These are phyloP conservation scores for Metschnikowia colocasiae DNA, from an alignment of 805 yeast genomes.

Conservation along the genomic window DNA sequence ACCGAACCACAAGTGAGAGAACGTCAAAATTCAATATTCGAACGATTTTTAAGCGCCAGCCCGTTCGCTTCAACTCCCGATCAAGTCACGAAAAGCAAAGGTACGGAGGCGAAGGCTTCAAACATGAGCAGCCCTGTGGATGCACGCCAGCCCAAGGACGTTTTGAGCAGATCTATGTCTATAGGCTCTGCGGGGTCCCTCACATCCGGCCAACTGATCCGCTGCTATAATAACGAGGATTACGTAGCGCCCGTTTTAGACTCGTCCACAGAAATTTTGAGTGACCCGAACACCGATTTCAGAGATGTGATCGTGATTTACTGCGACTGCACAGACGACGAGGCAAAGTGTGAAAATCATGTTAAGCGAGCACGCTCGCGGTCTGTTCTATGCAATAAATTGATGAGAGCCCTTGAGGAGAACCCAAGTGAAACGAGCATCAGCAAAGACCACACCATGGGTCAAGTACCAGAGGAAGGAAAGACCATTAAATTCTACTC, in stretches of 20 bases:
- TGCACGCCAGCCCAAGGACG: not conserved
- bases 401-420: slow-evolving; percentile 8
- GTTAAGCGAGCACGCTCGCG: slow-evolving; percentile 6
- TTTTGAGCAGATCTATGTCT: slow-evolving; percentile 7
- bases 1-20: not conserved
- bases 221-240: slow-evolving; percentile 28
- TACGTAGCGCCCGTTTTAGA: slow-evolving; percentile 31
- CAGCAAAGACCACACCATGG: slow-evolving; percentile 2
- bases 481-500: slow-evolving; percentile 30
- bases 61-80: slow-evolving; percentile 1
- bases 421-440: not conserved
- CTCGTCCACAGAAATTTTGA: slow-evolving; percentile 28
- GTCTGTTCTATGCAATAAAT: slow-evolving; percentile 6
- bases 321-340: slow-evolving; percentile 7
- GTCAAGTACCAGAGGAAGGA: slow-evolving; percentile 2
- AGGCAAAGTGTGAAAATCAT: not conserved
- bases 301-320: slow-evolving; percentile 24
- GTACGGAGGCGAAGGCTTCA: not conserved
- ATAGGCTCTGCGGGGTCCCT: slow-evolving; percentile 5
- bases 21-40: slow-evolving; percentile 7
- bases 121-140: not conserved
- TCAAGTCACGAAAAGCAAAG: not conserved
- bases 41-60: slow-evolving; percentile 6
- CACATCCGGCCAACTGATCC: slow-evolving; percentile 1
- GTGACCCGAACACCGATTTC: slow-evolving; percentile 25